A percentile compares a stretch with the other conserved stretches of the same genome.
phyloP scores from a whole-genome alignment of 805 yeast species.

The Yamadazyma philogaea region DNA sequence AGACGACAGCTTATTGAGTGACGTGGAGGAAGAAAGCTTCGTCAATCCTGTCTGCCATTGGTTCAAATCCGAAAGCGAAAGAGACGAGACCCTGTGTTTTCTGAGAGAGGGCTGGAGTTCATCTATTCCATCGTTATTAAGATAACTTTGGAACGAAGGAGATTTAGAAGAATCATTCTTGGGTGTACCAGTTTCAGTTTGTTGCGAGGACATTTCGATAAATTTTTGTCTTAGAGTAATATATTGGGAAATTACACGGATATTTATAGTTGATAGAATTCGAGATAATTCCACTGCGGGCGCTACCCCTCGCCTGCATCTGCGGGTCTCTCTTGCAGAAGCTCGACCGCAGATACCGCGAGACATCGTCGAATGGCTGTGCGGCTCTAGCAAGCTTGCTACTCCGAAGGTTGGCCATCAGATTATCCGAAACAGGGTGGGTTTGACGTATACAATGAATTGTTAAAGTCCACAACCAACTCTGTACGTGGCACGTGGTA shows the following conservation, averaged over 20 bases:
- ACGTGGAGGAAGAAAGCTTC: constrained; percentile 35
- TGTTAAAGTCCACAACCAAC: too few relatives aligned
- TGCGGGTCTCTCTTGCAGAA: background rate
- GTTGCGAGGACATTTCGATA: constrained; percentile 4
- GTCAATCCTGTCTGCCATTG: constrained; percentile 58
- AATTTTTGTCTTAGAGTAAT: background rate
- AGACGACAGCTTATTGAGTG: constrained; percentile 31
- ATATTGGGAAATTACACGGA: background rate
- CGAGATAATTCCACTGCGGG: background rate
- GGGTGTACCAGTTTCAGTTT: constrained; percentile 2
- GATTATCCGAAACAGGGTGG: constrained; percentile 1
- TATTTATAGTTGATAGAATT: constrained; percentile 4
- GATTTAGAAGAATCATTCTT: constrained; percentile 8
- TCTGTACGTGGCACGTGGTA: too few relatives aligned
- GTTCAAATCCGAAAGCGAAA: constrained; percentile 61
- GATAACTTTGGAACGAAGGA: constrained; percentile 46
- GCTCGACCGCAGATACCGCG: background rate
- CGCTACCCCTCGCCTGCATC: too few relatives aligned
- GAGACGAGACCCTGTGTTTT: constrained; percentile 60
- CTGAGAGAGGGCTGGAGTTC: constrained; percentile 59
- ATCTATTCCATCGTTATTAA: constrained; percentile 74
- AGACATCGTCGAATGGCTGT: background rate
- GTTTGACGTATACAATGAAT: background rate
- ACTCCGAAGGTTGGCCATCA: background rate
- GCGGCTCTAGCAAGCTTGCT: constrained; percentile 5